These are phyloP conservation scores for Candida nitratophila DNA, from an alignment of 805 yeast species.

Conservation along the genomic window DNA sequence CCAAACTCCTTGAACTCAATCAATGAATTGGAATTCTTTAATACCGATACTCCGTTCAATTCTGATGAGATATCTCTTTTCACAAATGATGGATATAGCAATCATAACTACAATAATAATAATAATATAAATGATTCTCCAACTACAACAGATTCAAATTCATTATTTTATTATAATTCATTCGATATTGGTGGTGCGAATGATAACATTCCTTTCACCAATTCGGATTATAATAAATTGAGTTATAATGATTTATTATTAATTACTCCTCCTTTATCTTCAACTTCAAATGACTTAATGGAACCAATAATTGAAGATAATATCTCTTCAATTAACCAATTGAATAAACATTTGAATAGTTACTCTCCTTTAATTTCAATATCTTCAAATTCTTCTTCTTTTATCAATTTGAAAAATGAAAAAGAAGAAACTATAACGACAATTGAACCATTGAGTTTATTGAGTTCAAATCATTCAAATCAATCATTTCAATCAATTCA, in stretches of 20 bases:
- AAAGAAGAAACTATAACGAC: neutral
- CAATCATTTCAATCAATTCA: neutral
- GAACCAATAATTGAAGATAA: neutral
- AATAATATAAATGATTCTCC: neutral
- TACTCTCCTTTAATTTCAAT: neutral
- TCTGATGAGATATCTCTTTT: neutral
- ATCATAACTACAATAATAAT: neutral
- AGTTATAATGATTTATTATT: neutral
- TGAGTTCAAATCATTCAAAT: neutral
- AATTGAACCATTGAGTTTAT: slow-evolving; percentile 1
- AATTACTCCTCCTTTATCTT: neutral
- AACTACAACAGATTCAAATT: neutral
- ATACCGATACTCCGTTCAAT: too few species aligned
- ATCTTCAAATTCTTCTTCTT: neutral
- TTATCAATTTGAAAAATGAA: neutral
- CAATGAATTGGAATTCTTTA: neutral
- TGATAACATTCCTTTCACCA: too few species aligned
- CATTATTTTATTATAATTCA: neutral
- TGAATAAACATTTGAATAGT: too few species aligned
- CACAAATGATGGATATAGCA: neutral
- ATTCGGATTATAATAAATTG: too few species aligned
- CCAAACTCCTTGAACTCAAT: too few species aligned
- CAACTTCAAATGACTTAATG: neutral
- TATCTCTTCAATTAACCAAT: too few species aligned
- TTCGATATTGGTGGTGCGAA: too few species aligned